A percentile compares a stretch with the other conserved stretches of the same genome.
Evolutionary conservation across 2,329 filamentous ascomycete species (phyloP).

Genomic region (Fusarium cicatricum): DNA sequence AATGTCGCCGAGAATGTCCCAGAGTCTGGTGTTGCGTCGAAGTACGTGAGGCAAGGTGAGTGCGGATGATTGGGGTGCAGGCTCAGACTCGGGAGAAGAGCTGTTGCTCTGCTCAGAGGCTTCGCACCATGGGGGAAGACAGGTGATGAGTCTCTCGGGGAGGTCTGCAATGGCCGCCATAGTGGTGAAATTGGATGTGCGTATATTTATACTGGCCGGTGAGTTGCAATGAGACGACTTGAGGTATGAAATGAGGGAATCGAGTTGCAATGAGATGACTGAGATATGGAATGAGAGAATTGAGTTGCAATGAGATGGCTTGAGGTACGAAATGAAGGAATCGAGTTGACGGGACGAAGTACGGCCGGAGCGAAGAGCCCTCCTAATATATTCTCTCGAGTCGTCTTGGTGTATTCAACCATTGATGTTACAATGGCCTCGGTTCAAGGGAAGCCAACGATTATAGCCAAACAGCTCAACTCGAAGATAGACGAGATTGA

Average conservation of each 20-base stretch:
- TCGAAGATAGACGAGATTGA: not conserved
- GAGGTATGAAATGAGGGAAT: no score
- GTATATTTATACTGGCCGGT: no score
- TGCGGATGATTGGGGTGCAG: slow-evolving; percentile 3
- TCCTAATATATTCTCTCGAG: no score
- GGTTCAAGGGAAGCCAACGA: not conserved
- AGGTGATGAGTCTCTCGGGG: slow-evolving; percentile 22
- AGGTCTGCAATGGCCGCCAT: slow-evolving; percentile 19
- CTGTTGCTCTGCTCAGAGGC: not conserved
- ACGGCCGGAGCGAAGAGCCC: no score
- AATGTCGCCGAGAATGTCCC: slow-evolving; percentile 3
- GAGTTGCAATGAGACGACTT: no score
- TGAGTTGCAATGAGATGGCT: no score
- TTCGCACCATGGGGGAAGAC: slow-evolving; percentile 21
- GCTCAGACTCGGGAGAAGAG: not conserved
- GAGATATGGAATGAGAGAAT: no score
- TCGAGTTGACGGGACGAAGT: no score
- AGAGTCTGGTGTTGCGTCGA: slow-evolving; percentile 22
- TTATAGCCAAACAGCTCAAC: not conserved
- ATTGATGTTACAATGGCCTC: not conserved
- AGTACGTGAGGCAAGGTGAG: slow-evolving; percentile 20
- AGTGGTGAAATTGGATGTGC: not conserved
- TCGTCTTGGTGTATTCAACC: not conserved
- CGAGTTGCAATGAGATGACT: no score
- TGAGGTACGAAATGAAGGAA: no score